Base-by-base conservation (phyloP, 208 protist species). In the Leishmania tropica region DNA sequence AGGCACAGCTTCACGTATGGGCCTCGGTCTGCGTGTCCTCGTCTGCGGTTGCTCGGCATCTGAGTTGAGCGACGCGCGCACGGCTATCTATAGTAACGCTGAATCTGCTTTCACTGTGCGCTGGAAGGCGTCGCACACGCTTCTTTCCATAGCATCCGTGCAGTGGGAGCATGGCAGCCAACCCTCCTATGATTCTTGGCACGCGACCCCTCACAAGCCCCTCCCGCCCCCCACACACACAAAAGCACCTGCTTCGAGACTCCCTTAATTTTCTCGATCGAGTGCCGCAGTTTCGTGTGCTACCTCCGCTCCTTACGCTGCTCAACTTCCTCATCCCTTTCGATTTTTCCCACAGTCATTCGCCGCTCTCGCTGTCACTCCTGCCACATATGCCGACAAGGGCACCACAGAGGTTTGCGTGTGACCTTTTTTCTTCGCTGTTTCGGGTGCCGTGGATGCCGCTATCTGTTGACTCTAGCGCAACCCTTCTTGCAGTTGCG, bases 401-500 rank as follows among this genome's bases (percentile, higher is more conserved):
- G 0, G 51, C 2, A 68, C 24, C 15, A 31, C 58, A 68, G 17
- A 48, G n/a, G 1, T 15, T 67, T 64, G 3, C 17, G 8, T 64
- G 24, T 7, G 31, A 10, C 11, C 53, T 51, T 73, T 11, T 21
- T 19, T n/a, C 40, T 78, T 1, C 31, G 48, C 72, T 35, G 0
- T 62, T 10, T 42, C 8, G 37, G 11, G 28, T 5, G 6, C 65
- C 40, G 35, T 15, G 21, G 42, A 89, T 85, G 73, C 19, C 7
- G 37, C 51, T 83, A 6, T 78, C 73, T 1, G 28, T 86, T 35
- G 80, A 83, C 31, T 86, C 79, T 5, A 70, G 70, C 31, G 83
- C 85, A 17, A 68, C 76, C 19, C 17, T 85, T 3, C 58, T 89
- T 35, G 86, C 82, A 3, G 72, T 56, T 17, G 79, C 60, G 1